Percentiles rank a stretch among this genome's conserved stretches.
These are phyloP conservation scores for Penicillium samsonianum DNA, from an alignment of 495 filamentous ascomycete genomes.

Conservation along the genomic window DNA sequence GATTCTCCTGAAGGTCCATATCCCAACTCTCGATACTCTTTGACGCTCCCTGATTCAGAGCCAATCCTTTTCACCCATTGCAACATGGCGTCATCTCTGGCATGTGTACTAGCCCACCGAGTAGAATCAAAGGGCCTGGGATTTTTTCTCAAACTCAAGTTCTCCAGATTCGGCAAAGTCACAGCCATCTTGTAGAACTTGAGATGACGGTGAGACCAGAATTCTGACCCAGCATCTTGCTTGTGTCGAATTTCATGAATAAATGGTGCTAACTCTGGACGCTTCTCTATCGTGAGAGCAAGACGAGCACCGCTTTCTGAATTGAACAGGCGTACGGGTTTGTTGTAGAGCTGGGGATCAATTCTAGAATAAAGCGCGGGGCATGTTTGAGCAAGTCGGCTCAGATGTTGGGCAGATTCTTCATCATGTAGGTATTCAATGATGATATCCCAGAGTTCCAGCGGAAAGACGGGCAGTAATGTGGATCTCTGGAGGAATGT, in stretches of 20 bases:
- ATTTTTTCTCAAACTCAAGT: background rate
- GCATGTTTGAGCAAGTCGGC: conserved; percentile 5
- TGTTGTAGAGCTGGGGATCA: background rate
- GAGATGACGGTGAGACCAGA: background rate
- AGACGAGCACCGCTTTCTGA: conserved; percentile 11
- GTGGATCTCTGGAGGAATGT: background rate
- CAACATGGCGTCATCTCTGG: background rate
- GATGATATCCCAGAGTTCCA: conserved; percentile 10
- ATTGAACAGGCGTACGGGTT: background rate
- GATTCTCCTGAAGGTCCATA: background rate
- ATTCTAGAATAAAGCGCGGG: background rate
- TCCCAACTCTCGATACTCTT: background rate
- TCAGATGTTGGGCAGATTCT: conserved; percentile 1
- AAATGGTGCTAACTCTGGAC: conserved; percentile 5
- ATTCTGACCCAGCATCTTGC: background rate
- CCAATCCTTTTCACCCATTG: no score
- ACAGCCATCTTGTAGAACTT: background rate
- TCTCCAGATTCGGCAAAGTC: conserved; percentile 2
- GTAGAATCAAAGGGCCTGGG: background rate
- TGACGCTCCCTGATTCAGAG: background rate
- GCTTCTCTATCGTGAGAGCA: conserved; percentile 7
- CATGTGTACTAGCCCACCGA: background rate
- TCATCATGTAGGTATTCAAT: conserved; percentile 1
- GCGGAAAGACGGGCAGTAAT: background rate
- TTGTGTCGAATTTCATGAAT: conserved; percentile 6